A percentile compares a stretch with the other conserved stretches of the same genome.
Evolutionary conservation across 2,329 filamentous ascomycete species (phyloP).

Genomic region (Penicillium sp.): DNA sequence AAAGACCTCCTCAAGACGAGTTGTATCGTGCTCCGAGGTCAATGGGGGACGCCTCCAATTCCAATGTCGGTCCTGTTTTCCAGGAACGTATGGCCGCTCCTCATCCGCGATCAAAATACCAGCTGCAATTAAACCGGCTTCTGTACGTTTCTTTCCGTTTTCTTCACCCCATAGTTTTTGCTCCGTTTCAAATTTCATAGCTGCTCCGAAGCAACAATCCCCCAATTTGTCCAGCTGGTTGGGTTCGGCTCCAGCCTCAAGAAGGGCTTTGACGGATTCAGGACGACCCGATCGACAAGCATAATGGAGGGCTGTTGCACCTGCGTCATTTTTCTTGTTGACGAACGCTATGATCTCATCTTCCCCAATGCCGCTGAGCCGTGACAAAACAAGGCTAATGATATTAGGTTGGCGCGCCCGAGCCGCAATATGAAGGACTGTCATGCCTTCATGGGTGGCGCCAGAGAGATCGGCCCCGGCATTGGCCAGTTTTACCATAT

Average conservation of each 20-base stretch:
- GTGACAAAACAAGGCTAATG: slow-evolving; percentile 8
- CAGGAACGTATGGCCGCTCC: background rate
- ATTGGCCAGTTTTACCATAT: slow-evolving; percentile 13
- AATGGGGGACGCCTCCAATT: background rate
- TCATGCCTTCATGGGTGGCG: slow-evolving; percentile 12
- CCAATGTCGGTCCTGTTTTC: background rate
- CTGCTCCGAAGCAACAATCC: background rate
- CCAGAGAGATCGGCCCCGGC: slow-evolving; percentile 12
- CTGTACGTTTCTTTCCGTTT: background rate
- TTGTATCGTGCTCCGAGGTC: slow-evolving; percentile 1
- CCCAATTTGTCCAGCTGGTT: background rate
- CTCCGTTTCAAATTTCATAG: slow-evolving; percentile 7
- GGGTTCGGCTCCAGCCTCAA: slow-evolving; percentile 9
- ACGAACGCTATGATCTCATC: slow-evolving; percentile 5
- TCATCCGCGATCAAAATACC: background rate
- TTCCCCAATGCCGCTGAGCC: background rate
- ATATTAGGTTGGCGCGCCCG: slow-evolving; percentile 10
- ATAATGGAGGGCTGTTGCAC: slow-evolving; percentile 16
- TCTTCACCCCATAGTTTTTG: slow-evolving; percentile 1
- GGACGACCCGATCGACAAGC: slow-evolving; percentile 17
- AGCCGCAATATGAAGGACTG: slow-evolving; percentile 17
- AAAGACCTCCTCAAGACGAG: background rate
- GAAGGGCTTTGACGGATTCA: slow-evolving; percentile 8
- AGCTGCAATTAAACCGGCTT: background rate
- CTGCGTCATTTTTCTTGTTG: slow-evolving; percentile 10